Percentiles rank a stretch among this genome's conserved stretches.
Evolutionary conservation across 192 early-diverging fungal genomes (phyloP).

Genomic region (Entomortierella parvispora): DNA sequence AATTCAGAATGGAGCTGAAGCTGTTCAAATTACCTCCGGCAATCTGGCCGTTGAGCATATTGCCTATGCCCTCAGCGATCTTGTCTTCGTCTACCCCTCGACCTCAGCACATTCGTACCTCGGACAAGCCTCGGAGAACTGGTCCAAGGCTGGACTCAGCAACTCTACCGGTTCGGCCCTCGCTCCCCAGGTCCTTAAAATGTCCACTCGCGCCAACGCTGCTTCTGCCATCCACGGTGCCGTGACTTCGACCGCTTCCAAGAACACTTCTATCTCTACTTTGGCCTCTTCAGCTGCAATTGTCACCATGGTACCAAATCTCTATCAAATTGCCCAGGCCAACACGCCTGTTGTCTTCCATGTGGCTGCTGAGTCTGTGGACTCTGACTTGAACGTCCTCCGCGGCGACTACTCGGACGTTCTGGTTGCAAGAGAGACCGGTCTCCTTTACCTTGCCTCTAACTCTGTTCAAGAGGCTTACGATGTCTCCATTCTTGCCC

Average conservation of each 20-base stretch:
- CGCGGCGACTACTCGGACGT: conserved; percentile 75
- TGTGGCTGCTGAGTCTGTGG: conserved; percentile 76
- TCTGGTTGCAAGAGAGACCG: conserved; percentile 79
- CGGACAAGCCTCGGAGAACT: conserved; percentile 71
- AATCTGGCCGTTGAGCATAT: conserved; percentile 78
- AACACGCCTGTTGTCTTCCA: conserved; percentile 82
- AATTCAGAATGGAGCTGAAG: conserved; percentile 22
- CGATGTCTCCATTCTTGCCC: conserved; percentile 87
- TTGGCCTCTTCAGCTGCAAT: conserved; percentile 81
- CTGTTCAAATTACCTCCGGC: conserved; percentile 58
- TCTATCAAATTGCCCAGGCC: conserved; percentile 75
- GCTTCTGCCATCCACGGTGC: conserved; percentile 83
- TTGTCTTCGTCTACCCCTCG: conserved; percentile 88
- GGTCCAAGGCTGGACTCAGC: conserved; percentile 69
- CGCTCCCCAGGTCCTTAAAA: conserved; percentile 73
- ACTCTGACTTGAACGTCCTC: conserved; percentile 65
- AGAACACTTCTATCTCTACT: conserved; percentile 40
- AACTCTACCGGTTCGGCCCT: conserved; percentile 72
- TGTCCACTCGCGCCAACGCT: conserved; percentile 86
- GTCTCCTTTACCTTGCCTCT: conserved; percentile 81
- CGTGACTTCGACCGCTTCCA: conserved; percentile 49
- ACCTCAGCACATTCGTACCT: conserved; percentile 63
- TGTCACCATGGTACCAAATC: conserved; percentile 83
- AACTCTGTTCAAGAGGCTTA: conserved; percentile 87
- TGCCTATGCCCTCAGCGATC: conserved; percentile 81